phyloP scores from a whole-genome alignment of 148 eudicot species.

The Drosera capensis region DNA sequence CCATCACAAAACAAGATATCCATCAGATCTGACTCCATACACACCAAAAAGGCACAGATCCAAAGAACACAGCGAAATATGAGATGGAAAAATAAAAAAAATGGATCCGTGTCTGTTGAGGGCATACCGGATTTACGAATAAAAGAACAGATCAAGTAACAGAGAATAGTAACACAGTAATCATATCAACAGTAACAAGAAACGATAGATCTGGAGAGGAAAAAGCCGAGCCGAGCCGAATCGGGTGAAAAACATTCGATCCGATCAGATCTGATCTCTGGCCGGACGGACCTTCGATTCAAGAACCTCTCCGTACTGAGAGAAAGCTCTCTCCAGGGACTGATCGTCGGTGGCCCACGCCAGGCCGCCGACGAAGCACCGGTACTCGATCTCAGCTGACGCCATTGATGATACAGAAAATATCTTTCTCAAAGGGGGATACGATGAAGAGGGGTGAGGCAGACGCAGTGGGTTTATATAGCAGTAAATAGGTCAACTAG shows the following conservation, averaged over 20 bases:
- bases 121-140: slow-evolving; percentile 82
- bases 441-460: too few relatives aligned
- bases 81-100: slow-evolving; percentile 5
- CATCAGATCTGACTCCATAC: not conserved
- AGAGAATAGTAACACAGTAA: slow-evolving; percentile 20
- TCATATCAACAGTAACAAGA: slow-evolving; percentile 12
- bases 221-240: too few relatives aligned
- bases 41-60: not conserved
- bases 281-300: slow-evolving; percentile 80
- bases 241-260: slow-evolving; percentile 3
- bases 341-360: slow-evolving; percentile 77
- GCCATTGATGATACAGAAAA: too few relatives aligned
- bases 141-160: slow-evolving; percentile 31
- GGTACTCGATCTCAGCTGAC: slow-evolving; percentile 46
- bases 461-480: too few relatives aligned
- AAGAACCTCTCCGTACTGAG: slow-evolving; percentile 43
- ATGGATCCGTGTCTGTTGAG: slow-evolving; percentile 39
- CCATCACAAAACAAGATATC: not conserved
- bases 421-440: too few relatives aligned
- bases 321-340: slow-evolving; percentile 40
- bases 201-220: slow-evolving; percentile 4
- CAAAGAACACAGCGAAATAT: not conserved
- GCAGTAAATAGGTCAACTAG: too few relatives aligned
- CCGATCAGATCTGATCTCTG: slow-evolving; percentile 31
- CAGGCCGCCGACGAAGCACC: slow-evolving; percentile 90